Percentiles rank a stretch among this genome's conserved stretches.
phyloP scores from a whole-genome alignment of 306 rosid genomes.

The Trifolium repens region DNA sequence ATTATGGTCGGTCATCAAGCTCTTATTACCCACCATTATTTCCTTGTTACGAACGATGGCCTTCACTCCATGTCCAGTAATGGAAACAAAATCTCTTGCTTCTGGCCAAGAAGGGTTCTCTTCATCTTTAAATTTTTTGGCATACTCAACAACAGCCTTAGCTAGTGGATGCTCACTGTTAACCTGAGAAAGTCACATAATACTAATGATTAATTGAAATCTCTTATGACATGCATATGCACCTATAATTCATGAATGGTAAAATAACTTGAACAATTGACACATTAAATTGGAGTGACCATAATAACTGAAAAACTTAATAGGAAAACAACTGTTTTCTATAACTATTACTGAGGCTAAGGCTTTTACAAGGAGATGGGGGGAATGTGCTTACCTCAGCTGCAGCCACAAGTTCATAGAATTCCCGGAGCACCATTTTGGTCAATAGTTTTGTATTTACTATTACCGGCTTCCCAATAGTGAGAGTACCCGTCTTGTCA shows the following conservation, averaged over 20 bases:
- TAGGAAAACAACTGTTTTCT: conserved; percentile 1
- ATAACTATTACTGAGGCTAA: conserved; percentile 18
- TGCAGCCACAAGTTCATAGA: conserved; percentile 85
- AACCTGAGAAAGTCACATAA: conserved; percentile 52
- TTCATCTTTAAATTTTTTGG: conserved; percentile 67
- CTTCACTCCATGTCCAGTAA: conserved; percentile 92
- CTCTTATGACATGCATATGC: conserved; percentile 14
- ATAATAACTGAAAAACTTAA: not conserved
- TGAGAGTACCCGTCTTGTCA: conserved; percentile 94
- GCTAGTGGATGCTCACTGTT: conserved; percentile 93
- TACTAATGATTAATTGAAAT: conserved; percentile 12
- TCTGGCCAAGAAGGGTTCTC: conserved; percentile 72
- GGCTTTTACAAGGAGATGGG: conserved; percentile 13
- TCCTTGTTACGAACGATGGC: conserved; percentile 71
- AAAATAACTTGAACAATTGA: conserved; percentile 14
- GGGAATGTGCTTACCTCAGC: conserved; percentile 61
- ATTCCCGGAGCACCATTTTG: conserved; percentile 55
- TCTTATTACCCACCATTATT: conserved; percentile 81
- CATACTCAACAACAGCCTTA: conserved; percentile 80
- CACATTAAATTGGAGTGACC: not conserved
- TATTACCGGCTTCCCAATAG: conserved; percentile 79
- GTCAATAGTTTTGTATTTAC: conserved; percentile 58
- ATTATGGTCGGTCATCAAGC: conserved; percentile 58
- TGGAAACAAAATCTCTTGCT: conserved; percentile 68
- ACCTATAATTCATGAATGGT: not conserved